Evolutionary conservation across 768 basidiomycete genomes (phyloP), one percentile per base, ranked within the genome.

Genomic region (Hysterangium stoloniferum): DNA sequence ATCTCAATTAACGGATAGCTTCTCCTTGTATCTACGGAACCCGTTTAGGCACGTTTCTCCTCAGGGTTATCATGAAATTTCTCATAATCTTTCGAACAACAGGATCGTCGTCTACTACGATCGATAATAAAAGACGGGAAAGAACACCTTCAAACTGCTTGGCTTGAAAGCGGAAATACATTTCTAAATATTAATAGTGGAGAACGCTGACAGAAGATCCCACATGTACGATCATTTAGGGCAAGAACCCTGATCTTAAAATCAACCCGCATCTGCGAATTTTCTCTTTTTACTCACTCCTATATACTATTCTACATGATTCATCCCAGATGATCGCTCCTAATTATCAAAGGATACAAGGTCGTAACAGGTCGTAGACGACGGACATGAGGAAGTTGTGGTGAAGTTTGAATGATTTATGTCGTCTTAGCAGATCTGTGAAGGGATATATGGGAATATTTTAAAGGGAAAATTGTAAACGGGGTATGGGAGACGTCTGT

Each of bases 241-340:
- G 34, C 12, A 35, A 35, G 34, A 19, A 35, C n/a, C n/a, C n/a
- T n/a, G n/a, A n/a, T n/a, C n/a, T n/a, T n/a, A n/a, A n/a, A 37
- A 37, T 37, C 35, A 37, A 37, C n/a, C n/a, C n/a, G n/a, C n/a
- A n/a, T n/a, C n/a, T n/a, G n/a, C n/a, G n/a, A n/a, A n/a, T n/a
- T n/a, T n/a, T n/a, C n/a, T n/a, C 19, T 11, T 35, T 35, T 41
- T 41, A 19, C n/a, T 40, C 24, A 13, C 28, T 41, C 40, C 12
- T 41, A 12, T 12, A 3, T 25, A 25, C 40, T 41, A 41, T 12
- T 41, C 28, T 41, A 41, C 40, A 41, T 11, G 40, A 41, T 41
- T 25, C 19, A 41, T 41, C 22, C 40, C 40, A 41, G 40, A 41
- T 41, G 40, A 41, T 41, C 40, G 20, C 40, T 35, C 11, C 34